Evolutionary conservation across 2,329 filamentous ascomycete species (phyloP).

Genomic region (Pseudopithomyces chartarum): DNA sequence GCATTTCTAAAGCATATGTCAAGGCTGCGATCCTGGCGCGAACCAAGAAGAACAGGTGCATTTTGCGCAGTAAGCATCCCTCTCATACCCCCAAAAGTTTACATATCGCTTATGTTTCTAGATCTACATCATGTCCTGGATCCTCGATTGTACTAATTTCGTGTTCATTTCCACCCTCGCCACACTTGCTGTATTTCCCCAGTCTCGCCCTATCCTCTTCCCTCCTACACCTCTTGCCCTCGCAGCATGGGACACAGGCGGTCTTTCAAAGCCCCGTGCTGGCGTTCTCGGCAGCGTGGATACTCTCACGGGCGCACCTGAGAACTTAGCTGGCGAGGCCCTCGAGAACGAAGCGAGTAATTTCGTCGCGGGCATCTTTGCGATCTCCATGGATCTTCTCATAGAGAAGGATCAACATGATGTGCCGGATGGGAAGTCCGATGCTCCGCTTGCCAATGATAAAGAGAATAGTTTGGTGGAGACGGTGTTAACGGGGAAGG

Average conservation of each 20-base stretch:
- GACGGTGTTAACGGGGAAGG: neutral
- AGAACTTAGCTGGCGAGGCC: neutral
- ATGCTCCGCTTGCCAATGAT: neutral
- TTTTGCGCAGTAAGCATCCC: neutral
- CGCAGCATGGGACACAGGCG: neutral
- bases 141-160: too few species aligned
- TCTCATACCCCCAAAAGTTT: neutral
- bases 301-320: neutral
- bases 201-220: neutral
- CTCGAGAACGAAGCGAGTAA: neutral
- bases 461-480: neutral
- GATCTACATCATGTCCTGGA: too few species aligned
- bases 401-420: neutral
- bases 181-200: neutral
- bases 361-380: neutral
- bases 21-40: neutral
- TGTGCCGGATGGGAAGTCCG: neutral
- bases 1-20: neutral
- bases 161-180: too few species aligned
- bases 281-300: neutral
- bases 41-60: neutral
- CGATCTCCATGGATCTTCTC: neutral
- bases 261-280: neutral
- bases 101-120: neutral
- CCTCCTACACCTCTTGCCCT: neutral